A percentile compares a stretch with the other conserved stretches of the same genome.
Conservation (phyloP, 2,329 filamentous ascomycete genomes). For the Fulvia fulva region DNA sequence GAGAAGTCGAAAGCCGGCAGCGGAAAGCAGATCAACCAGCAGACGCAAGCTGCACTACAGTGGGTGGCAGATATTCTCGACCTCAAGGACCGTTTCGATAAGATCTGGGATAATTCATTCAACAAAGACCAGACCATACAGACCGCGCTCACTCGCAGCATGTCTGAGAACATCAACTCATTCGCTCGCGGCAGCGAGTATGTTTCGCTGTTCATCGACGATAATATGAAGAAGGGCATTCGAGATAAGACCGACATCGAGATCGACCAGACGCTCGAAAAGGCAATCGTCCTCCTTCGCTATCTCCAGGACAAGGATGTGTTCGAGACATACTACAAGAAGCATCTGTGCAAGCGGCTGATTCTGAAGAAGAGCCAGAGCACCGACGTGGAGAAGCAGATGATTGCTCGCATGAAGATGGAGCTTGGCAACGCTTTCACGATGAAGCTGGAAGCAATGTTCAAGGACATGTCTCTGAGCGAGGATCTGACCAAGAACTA, state of each 20-base stretch:
- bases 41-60: conserved; percentile 81
- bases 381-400: conserved; percentile 87
- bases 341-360: conserved; percentile 83
- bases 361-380: conserved; percentile 86
- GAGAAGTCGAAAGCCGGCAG: conserved; percentile 52
- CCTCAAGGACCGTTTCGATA: conserved; percentile 87
- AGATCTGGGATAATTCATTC: conserved; percentile 71
- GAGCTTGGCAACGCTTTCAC: conserved; percentile 95
- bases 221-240: conserved; percentile 89
- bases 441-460: conserved; percentile 91
- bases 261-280: conserved; percentile 78
- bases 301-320: conserved; percentile 90
- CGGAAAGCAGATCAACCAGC: conserved; percentile 57
- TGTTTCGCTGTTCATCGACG: conserved; percentile 93
- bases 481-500: conserved; percentile 77
- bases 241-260: conserved; percentile 89
- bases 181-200: conserved; percentile 84
- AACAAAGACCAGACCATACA: conserved; percentile 71
- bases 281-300: conserved; percentile 80
- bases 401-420: conserved; percentile 95
- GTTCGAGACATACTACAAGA: conserved; percentile 97
- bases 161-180: conserved; percentile 86
- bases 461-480: conserved; percentile 89
- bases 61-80: conserved; percentile 90
- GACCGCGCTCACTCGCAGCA: conserved; percentile 78